A percentile compares a stretch with the other conserved stretches of the same genome.
These are phyloP conservation scores for Dictyostelium capitatum DNA, from an alignment of 78 protist species.

Conservation along the genomic window DNA sequence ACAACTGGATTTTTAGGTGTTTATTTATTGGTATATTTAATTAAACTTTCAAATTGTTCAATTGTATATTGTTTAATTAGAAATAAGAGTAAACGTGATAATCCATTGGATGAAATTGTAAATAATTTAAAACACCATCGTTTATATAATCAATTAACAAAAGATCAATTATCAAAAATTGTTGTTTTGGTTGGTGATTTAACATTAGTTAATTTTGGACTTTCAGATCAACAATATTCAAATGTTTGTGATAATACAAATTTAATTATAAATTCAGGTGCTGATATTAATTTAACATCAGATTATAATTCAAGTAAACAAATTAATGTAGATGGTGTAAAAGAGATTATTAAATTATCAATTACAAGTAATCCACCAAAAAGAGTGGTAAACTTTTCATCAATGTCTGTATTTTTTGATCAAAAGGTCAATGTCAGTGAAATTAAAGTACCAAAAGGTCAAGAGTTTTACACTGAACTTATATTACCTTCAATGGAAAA, in stretches of 20 bases:
- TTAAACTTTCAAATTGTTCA: background rate
- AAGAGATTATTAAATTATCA: background rate
- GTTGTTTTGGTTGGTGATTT: slow-evolving; percentile 23
- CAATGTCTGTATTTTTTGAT: background rate
- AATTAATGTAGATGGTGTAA: background rate
- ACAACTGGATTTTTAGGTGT: slow-evolving; percentile 54
- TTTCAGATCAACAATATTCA: background rate
- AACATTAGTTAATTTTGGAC: slow-evolving; percentile 11
- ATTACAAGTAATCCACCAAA: background rate
- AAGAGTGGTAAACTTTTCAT: background rate
- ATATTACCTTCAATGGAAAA: background rate
- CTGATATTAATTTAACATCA: background rate
- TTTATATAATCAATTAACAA: background rate
- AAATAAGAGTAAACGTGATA: background rate
- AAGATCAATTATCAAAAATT: background rate
- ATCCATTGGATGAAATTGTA: background rate
- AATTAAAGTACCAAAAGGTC: no score
- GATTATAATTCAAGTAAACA: background rate
- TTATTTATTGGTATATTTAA: slow-evolving; percentile 12
- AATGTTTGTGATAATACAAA: background rate
- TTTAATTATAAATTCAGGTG: slow-evolving; percentile 8
- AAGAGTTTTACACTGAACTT: background rate
- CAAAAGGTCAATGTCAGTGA: no score
- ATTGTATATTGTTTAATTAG: slow-evolving; percentile 48
- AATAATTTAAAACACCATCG: background rate